Conservation (phyloP, 176 grass and related monocot genomes). For the Carex cristatella region DNA sequence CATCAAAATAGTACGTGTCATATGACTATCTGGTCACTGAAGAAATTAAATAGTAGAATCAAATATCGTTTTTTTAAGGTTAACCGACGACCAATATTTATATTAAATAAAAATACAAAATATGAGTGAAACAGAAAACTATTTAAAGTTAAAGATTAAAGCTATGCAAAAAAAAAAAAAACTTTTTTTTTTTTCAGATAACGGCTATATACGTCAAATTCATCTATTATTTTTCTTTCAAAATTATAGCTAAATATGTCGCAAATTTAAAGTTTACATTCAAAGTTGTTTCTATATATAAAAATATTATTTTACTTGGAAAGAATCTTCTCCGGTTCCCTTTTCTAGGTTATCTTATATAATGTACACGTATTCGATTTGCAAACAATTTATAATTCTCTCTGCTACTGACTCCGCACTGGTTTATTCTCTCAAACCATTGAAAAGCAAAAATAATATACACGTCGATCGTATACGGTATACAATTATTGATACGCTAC, state of each 20-base stretch:
- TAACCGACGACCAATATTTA: not conserved
- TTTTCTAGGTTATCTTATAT: not conserved
- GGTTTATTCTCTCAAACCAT: not conserved
- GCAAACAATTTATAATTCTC: not conserved
- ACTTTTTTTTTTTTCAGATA: not conserved
- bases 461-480: not conserved
- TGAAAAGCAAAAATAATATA: not conserved
- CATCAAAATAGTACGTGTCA: not conserved
- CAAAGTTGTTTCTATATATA: not conserved
- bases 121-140: not conserved
- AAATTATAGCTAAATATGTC: not conserved
- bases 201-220: not conserved
- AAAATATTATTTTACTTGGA: not conserved
- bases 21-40: not conserved
- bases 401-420: not conserved
- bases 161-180: no score
- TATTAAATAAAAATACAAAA: not conserved
- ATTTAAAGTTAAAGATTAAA: not conserved
- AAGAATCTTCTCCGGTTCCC: not conserved
- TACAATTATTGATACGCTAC: not conserved
- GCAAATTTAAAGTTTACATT: not conserved
- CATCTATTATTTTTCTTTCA: not conserved
- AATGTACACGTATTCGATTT: not conserved
- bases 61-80: not conserved
- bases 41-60: not conserved